A percentile compares a stretch with the other conserved stretches of the same genome.
These are phyloP conservation scores for Acidomyces sp. DNA, from an alignment of 495 filamentous ascomycete species.

Conservation along the genomic window DNA sequence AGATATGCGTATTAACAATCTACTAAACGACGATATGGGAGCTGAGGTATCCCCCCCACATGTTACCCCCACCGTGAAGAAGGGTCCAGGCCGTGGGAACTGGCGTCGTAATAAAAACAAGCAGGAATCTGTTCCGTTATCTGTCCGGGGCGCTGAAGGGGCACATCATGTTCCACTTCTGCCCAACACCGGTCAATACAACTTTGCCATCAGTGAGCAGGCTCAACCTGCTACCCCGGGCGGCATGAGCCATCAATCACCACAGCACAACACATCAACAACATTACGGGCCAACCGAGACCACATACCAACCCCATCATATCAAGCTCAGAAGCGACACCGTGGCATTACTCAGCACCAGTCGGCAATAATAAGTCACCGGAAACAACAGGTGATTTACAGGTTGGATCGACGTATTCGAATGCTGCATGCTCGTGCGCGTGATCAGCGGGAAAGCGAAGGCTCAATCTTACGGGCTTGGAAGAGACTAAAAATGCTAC, in stretches of 20 bases:
- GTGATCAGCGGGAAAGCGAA: slow-evolving; percentile 37
- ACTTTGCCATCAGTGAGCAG: slow-evolving; percentile 12
- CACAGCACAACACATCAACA: slow-evolving; percentile 3
- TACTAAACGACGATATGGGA: slow-evolving; percentile 26
- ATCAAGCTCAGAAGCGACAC: slow-evolving; percentile 39
- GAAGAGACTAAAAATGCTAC: slow-evolving; percentile 51
- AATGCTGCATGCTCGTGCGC: slow-evolving; percentile 27
- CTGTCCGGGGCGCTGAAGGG: slow-evolving; percentile 9
- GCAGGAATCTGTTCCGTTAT: slow-evolving; percentile 4
- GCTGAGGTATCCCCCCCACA: slow-evolving; percentile 14
- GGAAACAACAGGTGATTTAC: slow-evolving; percentile 76
- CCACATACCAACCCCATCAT: slow-evolving; percentile 26
- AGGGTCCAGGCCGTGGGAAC: slow-evolving; percentile 32
- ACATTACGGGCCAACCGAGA: slow-evolving; percentile 30
- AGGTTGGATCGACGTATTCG: slow-evolving; percentile 62
- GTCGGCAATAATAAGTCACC: slow-evolving; percentile 77
- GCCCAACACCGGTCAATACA: slow-evolving; percentile 7
- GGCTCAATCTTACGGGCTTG: slow-evolving; percentile 56
- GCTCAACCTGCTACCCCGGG: slow-evolving; percentile 7
- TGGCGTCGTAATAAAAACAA: slow-evolving; percentile 27
- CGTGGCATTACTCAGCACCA: slow-evolving; percentile 88
- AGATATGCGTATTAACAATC: slow-evolving; percentile 32
- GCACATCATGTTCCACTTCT: slow-evolving; percentile 11
- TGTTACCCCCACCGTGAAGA: slow-evolving; percentile 1
- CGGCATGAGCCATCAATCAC: slow-evolving; percentile 1